Percentiles rank a stretch among this genome's conserved stretches.
phyloP scores from a whole-genome alignment of 73 alveolate species.

The Paramecium caudatum region DNA sequence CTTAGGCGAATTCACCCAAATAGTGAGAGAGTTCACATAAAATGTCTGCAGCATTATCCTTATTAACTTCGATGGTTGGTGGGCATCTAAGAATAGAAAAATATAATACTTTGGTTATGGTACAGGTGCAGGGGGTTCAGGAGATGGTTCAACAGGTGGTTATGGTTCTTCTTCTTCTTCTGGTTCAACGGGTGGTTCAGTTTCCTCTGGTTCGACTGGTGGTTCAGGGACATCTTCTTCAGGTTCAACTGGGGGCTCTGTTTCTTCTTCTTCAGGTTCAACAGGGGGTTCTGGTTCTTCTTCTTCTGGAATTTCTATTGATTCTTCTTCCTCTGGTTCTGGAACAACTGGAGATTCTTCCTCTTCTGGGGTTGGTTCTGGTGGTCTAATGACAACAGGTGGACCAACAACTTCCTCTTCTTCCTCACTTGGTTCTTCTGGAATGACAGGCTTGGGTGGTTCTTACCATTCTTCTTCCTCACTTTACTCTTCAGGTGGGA shows the following conservation, averaged over 20 bases:
- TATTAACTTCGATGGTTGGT: conserved; percentile 21
- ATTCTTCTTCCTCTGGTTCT: background rate
- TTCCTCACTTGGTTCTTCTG: conserved; percentile 37
- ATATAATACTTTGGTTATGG: conserved; percentile 23
- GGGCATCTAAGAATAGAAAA: conserved; percentile 8
- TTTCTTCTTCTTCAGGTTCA: conserved; percentile 30
- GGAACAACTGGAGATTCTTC: conserved; percentile 48
- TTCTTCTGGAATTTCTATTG: background rate
- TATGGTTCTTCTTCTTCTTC: conserved; percentile 10
- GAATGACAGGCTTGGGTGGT: background rate
- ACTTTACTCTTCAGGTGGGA: background rate
- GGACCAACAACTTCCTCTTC: background rate
- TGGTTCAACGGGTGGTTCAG: background rate
- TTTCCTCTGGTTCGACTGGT: background rate
- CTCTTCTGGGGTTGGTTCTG: conserved; percentile 6
- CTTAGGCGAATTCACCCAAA: conserved; percentile 69
- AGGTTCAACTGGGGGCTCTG: conserved; percentile 46
- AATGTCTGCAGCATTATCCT: conserved; percentile 64
- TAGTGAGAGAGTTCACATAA: conserved; percentile 56
- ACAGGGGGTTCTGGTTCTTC: conserved; percentile 49
- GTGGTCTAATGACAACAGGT: background rate
- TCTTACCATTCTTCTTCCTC: conserved; percentile 16
- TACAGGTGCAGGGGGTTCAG: conserved; percentile 49
- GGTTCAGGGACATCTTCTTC: conserved; percentile 40
- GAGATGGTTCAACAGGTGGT: conserved; percentile 38